phyloP scores from a whole-genome alignment of 805 yeast species.

The Wickerhamomyces chaumierensis region DNA sequence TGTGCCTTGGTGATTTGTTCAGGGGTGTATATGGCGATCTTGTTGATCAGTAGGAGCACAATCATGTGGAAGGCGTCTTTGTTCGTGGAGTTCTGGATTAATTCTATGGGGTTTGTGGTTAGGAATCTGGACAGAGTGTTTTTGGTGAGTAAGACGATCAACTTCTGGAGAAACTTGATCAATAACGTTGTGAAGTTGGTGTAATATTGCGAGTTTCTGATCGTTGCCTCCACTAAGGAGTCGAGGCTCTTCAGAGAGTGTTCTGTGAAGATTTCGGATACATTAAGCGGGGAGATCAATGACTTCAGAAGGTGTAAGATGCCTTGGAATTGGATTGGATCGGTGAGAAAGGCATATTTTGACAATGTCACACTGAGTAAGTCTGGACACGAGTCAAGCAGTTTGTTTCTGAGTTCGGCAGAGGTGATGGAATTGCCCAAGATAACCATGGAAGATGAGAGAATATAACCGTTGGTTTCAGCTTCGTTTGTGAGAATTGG shows the following conservation, averaged over 20 bases:
- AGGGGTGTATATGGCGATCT: conserved; percentile 11
- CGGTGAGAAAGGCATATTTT: conserved; percentile 13
- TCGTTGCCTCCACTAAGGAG: conserved; percentile 12
- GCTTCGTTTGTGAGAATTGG: not conserved
- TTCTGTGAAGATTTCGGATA: conserved; percentile 7
- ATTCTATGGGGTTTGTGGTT: conserved; percentile 3
- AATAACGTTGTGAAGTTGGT: conserved; percentile 12
- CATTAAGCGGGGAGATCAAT: conserved; percentile 7
- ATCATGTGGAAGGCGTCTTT: conserved; percentile 9
- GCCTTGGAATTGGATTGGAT: conserved; percentile 19
- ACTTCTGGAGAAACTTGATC: conserved; percentile 12
- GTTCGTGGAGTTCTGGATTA: conserved; percentile 4
- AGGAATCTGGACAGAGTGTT: conserved; percentile 2
- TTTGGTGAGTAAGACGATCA: conserved; percentile 7
- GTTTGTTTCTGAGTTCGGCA: conserved; percentile 5
- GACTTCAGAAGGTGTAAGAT: conserved; percentile 14
- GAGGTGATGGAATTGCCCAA: conserved; percentile 17
- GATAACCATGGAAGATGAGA: conserved; percentile 12
- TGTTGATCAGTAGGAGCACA: conserved; percentile 11
- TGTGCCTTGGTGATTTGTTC: conserved; percentile 3
- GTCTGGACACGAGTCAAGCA: conserved; percentile 7
- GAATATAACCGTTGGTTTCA: conserved; percentile 13
- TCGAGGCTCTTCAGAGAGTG: conserved; percentile 3
- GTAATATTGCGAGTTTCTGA: conserved; percentile 14
- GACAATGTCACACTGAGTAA: conserved; percentile 5